Percentiles rank a stretch among this genome's conserved stretches.
Evolutionary conservation across 768 basidiomycete species (phyloP).

Genomic region (Rhizopogon vinicolor): DNA sequence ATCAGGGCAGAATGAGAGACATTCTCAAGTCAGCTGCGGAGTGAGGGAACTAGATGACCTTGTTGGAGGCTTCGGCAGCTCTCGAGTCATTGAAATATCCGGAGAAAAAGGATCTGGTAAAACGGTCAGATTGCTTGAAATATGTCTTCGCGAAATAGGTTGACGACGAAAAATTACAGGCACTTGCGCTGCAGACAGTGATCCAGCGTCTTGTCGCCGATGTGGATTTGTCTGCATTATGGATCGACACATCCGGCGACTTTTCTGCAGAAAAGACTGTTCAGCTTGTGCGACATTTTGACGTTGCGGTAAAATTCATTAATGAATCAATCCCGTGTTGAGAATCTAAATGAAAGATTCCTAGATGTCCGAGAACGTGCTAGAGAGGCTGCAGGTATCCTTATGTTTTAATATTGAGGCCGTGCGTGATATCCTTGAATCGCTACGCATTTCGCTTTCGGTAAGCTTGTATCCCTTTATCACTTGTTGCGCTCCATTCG

Average conservation of each 20-base stretch:
- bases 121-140: slow-evolving; percentile 43
- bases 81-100: slow-evolving; percentile 62
- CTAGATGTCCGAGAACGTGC: slow-evolving; percentile 27
- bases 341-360: background rate
- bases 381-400: slow-evolving; percentile 58
- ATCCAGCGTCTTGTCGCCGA: slow-evolving; percentile 44
- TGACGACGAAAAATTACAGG: slow-evolving; percentile 33
- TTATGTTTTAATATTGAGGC: slow-evolving; percentile 54
- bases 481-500: slow-evolving; percentile 1
- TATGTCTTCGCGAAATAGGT: background rate
- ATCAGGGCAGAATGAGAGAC: slow-evolving; percentile 18
- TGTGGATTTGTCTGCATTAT: slow-evolving; percentile 40
- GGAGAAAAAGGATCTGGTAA: slow-evolving; percentile 65
- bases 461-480: slow-evolving; percentile 19
- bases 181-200: slow-evolving; percentile 54
- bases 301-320: slow-evolving; percentile 19
- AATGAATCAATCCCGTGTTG: background rate
- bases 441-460: slow-evolving; percentile 26
- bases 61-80: slow-evolving; percentile 44
- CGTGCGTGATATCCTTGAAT: slow-evolving; percentile 47
- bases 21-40: slow-evolving; percentile 26
- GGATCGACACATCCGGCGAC: slow-evolving; percentile 72
- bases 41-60: slow-evolving; percentile 48
- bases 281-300: slow-evolving; percentile 28
- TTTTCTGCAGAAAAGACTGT: slow-evolving; percentile 51